Evolutionary conservation across 148 eudicot genomes (phyloP).

Genomic region (Linanthus parryae): DNA sequence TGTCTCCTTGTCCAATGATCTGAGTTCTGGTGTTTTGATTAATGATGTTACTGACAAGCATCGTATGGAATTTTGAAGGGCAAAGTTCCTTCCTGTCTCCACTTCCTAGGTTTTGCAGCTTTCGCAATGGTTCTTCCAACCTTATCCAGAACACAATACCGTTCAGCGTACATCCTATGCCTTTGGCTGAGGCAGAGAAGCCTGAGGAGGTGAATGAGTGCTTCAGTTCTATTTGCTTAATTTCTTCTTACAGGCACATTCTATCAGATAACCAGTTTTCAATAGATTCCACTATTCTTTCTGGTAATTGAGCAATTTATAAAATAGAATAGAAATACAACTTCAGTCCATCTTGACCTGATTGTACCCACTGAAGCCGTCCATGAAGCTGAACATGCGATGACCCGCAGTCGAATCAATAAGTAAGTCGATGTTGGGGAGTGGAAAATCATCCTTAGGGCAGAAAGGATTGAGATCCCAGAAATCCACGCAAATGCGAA

Average conservation of each 20-base stretch:
- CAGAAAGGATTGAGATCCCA: too few species aligned
- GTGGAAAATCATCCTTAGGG: too few species aligned
- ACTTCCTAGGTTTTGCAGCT: slow-evolving; percentile 24
- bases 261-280: neutral
- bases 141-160: slow-evolving; percentile 26
- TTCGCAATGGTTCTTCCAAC: slow-evolving; percentile 27
- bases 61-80: slow-evolving; percentile 27
- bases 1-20: neutral
- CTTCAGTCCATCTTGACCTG: too few species aligned
- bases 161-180: slow-evolving; percentile 42
- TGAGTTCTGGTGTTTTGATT: neutral
- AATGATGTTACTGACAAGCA: neutral
- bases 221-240: neutral
- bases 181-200: slow-evolving; percentile 31
- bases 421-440: too few species aligned
- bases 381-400: too few species aligned
- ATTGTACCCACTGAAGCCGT: too few species aligned
- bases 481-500: too few species aligned
- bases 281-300: too few species aligned
- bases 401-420: too few species aligned
- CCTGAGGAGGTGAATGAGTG: slow-evolving; percentile 36
- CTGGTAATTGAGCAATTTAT: too few species aligned
- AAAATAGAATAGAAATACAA: neutral
- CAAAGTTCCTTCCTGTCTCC: slow-evolving; percentile 36
- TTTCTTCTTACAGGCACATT: neutral